Percentiles rank a stretch among this genome's conserved stretches.
Evolutionary conservation across 495 filamentous ascomycete species (phyloP).

Genomic region (Sporormia fimetaria): DNA sequence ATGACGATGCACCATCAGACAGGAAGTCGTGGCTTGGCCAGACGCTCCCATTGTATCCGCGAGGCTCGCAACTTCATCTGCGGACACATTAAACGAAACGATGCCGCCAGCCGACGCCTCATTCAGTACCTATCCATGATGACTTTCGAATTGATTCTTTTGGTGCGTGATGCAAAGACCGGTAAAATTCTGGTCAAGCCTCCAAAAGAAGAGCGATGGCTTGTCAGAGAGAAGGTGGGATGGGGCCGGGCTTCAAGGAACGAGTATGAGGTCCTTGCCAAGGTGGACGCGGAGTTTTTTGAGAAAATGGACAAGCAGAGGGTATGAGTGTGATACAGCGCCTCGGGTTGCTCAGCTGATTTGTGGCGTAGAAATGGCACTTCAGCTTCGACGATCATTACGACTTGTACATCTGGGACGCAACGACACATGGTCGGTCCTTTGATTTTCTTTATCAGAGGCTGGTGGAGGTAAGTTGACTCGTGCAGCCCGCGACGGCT

Average conservation of each 20-base stretch:
- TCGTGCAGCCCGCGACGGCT: slow-evolving; percentile 34
- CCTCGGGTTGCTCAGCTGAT: too few species aligned
- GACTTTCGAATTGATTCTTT: slow-evolving; percentile 32
- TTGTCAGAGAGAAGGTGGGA: slow-evolving; percentile 36
- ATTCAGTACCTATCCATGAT: slow-evolving; percentile 41
- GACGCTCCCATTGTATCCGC: slow-evolving; percentile 32
- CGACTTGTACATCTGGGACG: slow-evolving; percentile 43
- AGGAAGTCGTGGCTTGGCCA: slow-evolving; percentile 2
- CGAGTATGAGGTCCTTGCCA: slow-evolving; percentile 32
- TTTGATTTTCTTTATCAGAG: slow-evolving; percentile 27
- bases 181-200: slow-evolving; percentile 38
- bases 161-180: slow-evolving; percentile 41
- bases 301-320: slow-evolving; percentile 31
- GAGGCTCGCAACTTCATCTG: slow-evolving; percentile 42
- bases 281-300: slow-evolving; percentile 36
- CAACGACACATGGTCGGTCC: slow-evolving; percentile 29
- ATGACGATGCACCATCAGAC: slow-evolving; percentile 4
- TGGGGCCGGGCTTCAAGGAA: slow-evolving; percentile 36
- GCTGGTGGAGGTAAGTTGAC: slow-evolving; percentile 31
- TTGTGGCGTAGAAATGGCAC: slow-evolving; percentile 37
- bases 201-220: slow-evolving; percentile 37
- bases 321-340: too few species aligned
- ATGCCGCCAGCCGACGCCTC: slow-evolving; percentile 39
- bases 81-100: slow-evolving; percentile 41
- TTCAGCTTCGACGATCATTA: slow-evolving; percentile 41